Evolutionary conservation across 176 grass and related monocot genomes (phyloP).

Genomic region (Cocos nucifera): DNA sequence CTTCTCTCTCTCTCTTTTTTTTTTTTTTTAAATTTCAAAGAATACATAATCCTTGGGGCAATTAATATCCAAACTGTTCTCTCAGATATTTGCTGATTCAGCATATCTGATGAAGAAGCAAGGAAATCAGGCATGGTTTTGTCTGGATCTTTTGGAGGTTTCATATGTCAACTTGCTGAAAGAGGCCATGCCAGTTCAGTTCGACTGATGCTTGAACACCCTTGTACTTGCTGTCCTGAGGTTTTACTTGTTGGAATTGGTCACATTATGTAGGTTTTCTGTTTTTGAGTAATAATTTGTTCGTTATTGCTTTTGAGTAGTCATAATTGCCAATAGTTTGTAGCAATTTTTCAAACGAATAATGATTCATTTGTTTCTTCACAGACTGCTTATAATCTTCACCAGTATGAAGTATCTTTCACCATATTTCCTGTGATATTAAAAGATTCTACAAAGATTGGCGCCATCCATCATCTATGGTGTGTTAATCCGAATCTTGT

Average conservation of each 20-base stretch:
- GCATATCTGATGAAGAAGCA: constrained; percentile 32
- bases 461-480: constrained; percentile 57
- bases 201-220: constrained; percentile 48
- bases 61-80: constrained; percentile 24
- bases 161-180: constrained; percentile 80
- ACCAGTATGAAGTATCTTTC: constrained; percentile 67
- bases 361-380: constrained; percentile 19
- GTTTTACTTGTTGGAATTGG: constrained; percentile 71
- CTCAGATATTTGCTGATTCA: constrained; percentile 57
- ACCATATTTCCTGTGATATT: constrained; percentile 64
- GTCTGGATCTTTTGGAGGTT: constrained; percentile 68
- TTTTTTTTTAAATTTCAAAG: not conserved
- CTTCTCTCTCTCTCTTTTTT: no score
- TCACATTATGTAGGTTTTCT: constrained; percentile 56
- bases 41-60: no score
- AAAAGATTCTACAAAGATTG: constrained; percentile 46
- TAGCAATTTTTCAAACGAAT: no score
- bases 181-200: constrained; percentile 59
- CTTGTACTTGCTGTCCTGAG: constrained; percentile 61
- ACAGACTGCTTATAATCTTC: constrained; percentile 89
- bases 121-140: constrained; percentile 82
- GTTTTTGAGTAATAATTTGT: no score
- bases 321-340: no score
- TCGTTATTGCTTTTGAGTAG: no score
- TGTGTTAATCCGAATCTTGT: constrained; percentile 54